Evolutionary conservation across 768 basidiomycete species (phyloP).

Genomic region (Leccinum variicolor): DNA sequence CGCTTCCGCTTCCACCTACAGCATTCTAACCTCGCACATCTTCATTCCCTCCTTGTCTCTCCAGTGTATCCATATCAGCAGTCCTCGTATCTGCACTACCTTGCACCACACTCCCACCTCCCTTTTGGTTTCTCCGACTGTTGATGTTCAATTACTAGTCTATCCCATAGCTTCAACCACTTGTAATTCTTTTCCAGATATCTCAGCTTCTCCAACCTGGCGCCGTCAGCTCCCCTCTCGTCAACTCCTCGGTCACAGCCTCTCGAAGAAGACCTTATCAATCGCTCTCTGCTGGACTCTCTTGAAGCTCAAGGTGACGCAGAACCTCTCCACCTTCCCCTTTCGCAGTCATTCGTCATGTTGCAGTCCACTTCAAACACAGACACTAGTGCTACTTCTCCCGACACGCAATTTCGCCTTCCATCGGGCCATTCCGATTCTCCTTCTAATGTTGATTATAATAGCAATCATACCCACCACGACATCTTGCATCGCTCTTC

Average conservation of each 20-base stretch:
- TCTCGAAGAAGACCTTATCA: constrained; percentile 72
- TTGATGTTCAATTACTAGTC: constrained; percentile 40
- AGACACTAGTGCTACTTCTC: constrained; percentile 47
- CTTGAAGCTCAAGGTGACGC: constrained; percentile 83
- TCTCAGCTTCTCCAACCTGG: constrained; percentile 44
- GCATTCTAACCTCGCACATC: constrained; percentile 27
- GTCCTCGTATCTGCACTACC: constrained; percentile 33
- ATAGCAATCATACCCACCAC: constrained; percentile 35
- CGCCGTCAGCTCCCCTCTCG: constrained; percentile 39
- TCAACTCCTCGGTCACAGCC: constrained; percentile 34
- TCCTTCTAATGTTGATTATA: constrained; percentile 38
- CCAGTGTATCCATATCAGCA: constrained; percentile 45
- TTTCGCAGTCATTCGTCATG: constrained; percentile 40
- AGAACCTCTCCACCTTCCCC: constrained; percentile 47
- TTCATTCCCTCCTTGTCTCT: constrained; percentile 25
- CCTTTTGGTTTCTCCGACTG: constrained; percentile 34
- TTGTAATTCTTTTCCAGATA: constrained; percentile 28
- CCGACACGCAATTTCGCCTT: constrained; percentile 53
- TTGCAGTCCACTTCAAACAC: constrained; percentile 49
- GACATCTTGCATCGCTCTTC: constrained; percentile 28
- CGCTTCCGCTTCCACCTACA: constrained; percentile 26
- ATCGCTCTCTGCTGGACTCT: constrained; percentile 78
- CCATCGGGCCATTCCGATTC: constrained; percentile 51
- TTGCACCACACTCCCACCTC: constrained; percentile 28
- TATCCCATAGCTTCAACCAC: constrained; percentile 26